A percentile compares a stretch with the other conserved stretches of the same genome.
These are phyloP conservation scores for Tuber borchii DNA, from an alignment of 495 filamentous ascomycete species.

Conservation along the genomic window DNA sequence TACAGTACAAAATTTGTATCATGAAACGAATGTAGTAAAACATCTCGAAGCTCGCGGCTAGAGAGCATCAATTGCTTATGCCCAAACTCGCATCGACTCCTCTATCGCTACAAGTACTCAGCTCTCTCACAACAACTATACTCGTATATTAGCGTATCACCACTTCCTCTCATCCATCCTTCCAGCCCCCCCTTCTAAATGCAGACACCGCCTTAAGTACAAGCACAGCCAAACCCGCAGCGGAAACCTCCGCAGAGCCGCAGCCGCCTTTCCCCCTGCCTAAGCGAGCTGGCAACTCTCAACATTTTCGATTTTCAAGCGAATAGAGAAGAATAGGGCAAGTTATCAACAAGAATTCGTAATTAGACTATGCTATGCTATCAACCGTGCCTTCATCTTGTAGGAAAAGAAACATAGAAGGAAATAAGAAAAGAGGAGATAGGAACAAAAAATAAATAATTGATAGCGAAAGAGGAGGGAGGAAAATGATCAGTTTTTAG, in stretches of 20 bases:
- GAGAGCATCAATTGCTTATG: neutral
- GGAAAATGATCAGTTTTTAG: neutral
- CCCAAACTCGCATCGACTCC: neutral
- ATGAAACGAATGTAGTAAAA: neutral
- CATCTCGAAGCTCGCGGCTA: neutral
- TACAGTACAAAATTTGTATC: neutral
- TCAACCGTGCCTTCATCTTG: neutral
- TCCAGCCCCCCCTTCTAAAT: neutral
- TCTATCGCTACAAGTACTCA: neutral
- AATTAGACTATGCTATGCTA: constrained; percentile 1
- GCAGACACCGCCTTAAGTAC: neutral
- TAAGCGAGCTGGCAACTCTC: neutral
- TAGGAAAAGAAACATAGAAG: neutral
- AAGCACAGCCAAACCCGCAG: neutral
- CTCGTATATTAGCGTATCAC: neutral
- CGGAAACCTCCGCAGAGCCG: constrained; percentile 1
- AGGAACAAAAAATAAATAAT: neutral
- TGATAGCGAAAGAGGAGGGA: neutral
- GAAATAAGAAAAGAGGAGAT: neutral
- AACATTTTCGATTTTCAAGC: neutral
- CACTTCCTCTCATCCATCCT: neutral
- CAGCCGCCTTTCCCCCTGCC: neutral
- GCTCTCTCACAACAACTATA: neutral
- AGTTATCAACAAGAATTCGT: neutral
- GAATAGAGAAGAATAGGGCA: neutral